Base-by-base conservation (phyloP, 768 basidiomycete species). In the Kwoniella botswanensis region DNA sequence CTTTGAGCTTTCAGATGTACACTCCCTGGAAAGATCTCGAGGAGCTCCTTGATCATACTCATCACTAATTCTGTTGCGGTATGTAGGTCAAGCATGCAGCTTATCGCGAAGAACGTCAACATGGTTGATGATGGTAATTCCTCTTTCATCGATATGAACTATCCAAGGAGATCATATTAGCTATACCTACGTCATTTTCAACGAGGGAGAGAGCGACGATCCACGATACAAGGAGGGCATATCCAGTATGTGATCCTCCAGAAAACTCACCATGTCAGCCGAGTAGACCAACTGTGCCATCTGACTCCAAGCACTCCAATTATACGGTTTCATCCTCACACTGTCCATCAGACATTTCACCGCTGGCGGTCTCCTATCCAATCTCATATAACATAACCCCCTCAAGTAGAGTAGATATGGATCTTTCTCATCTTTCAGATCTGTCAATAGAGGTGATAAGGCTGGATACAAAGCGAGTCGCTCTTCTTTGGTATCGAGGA, bases 261-360 rank as follows among this genome's bases (percentile, higher is more conserved):
- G 41, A 43, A n/a, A 63, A 74, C 81, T 46, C 65, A 94, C 94
- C 90, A 96, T 93, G 85, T 94, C 92, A 17, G 89, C 89, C 72
- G 94, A 93, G 15, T 88, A 88, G 42, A 94, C 87, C 79, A 92
- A 92, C 64, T 88, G 89, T 2, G 83, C 81, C 41, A 98, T 86
- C 54, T 93, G 87, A 9, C 88, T 85, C 94, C 94, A 98, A n/a
- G 89, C 86, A 29, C 92, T 91, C 94, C 95, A 98, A 80, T 98
- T 98, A 90, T 93, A 98, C 13, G 92, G 91, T 77, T 90, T 93
- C 5, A 87, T 87, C 46, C 87, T 86, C 54, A 96, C 90, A 13
- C 93, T 94, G 43, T 89, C 84, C 18, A 97, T 85, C 15, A 89
- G 88, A 74, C 86, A 87, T 80, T 95, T 93, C 13, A 96, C 91